Percentiles rank a stretch among this genome's conserved stretches.
These are phyloP conservation scores for Fusarium pseudocircinatum DNA, from an alignment of 2,329 filamentous ascomycete species.

Conservation along the genomic window DNA sequence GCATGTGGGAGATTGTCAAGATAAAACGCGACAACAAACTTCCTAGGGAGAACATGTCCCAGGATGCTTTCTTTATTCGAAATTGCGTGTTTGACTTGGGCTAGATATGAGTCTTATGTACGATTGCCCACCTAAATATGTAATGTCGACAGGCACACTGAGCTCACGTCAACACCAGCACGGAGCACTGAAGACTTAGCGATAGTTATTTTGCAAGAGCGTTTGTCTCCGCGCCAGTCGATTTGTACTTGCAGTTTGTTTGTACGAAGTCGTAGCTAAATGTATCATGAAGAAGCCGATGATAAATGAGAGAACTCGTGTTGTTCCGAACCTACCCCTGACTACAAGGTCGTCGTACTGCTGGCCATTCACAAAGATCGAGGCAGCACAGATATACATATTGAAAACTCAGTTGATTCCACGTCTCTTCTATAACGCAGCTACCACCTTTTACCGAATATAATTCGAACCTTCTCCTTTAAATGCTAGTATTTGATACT, in stretches of 20 bases:
- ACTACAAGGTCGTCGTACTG: neutral
- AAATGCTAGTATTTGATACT: neutral
- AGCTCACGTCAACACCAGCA: neutral
- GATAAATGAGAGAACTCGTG: neutral
- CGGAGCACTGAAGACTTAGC: neutral
- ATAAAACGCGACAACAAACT: neutral
- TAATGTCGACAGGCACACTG: neutral
- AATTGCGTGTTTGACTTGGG: too few relatives aligned
- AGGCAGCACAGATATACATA: neutral
- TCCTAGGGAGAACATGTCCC: too few relatives aligned
- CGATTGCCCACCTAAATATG: too few relatives aligned
- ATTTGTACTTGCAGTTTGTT: neutral
- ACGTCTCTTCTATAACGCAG: neutral
- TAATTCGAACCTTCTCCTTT: neutral
- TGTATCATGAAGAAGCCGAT: neutral
- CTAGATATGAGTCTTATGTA: neutral
- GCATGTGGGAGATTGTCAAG: neutral
- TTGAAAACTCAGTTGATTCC: neutral
- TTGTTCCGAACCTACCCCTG: neutral
- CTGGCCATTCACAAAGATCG: neutral
- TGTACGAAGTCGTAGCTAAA: neutral
- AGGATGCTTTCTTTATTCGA: neutral
- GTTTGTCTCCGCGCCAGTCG: neutral
- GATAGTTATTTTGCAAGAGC: neutral
- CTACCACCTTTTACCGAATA: neutral